Evolutionary conservation across 2,329 filamentous ascomycete species (phyloP), one percentile per base, ranked within the genome.

Genomic region (Phyllosticta citribraziliensis): DNA sequence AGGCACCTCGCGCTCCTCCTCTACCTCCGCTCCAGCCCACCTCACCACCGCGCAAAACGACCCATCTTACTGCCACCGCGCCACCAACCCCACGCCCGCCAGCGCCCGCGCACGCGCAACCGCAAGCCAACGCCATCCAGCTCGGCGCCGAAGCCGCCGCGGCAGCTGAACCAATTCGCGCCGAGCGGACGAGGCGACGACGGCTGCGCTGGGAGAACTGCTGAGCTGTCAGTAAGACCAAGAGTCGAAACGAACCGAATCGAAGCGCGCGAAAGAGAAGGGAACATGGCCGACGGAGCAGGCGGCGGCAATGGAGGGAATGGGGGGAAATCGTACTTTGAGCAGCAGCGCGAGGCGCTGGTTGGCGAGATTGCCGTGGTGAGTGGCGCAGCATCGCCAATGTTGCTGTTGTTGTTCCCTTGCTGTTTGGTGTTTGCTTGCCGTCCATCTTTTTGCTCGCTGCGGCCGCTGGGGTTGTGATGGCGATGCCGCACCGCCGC

Each of bases 321-420:
- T 1, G 62, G 64, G 1, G 65, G 69, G 35, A 70, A 71, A 64
- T 65, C 85, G 0, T 89, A 88, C 67, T 93, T 91, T 68, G 88
- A 91, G 70, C 83, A 87, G 70, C 88, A 93, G 76, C 83, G 89
- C 63, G 87, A 87, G 68, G 78, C 84, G 6, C 79, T 92, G 30
- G 79, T 92, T 4, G 79, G 81, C 55, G 88, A 92, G 66, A 89
- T 92, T 67, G 87, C 86, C 63, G 80, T 86, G 76, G 88, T 89
- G 68, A 20, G 63, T 55, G 27, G 6, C 9, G 19, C 51, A 5
- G 2, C 14, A 84, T 80, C 22, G 22, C 22, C 22, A 22, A 22
- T 3, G 22, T 22, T 22, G 22, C 22, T 22, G 22, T 22, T 22
- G 22, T 22, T 22, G 22, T 74, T 84, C 58, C 56, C n/a, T 70